phyloP scores from a whole-genome alignment of 352 stramenopile species.

The Globisporangium ultimum region DNA sequence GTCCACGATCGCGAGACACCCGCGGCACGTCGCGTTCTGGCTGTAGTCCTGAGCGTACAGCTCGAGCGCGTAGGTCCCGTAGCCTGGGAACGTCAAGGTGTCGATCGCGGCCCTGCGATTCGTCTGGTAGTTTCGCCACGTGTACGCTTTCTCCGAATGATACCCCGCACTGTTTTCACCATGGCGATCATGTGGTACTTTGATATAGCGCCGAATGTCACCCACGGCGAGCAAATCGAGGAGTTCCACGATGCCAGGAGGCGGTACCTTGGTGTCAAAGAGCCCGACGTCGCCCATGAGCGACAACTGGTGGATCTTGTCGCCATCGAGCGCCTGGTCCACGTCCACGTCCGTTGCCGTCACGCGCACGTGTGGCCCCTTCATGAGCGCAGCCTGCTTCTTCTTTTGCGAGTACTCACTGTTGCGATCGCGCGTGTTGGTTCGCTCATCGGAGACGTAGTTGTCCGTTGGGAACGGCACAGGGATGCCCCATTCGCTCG shows the following conservation, averaged over 20 bases:
- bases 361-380: conserved; percentile 1
- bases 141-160: conserved; percentile 7
- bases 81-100: conserved; percentile 33
- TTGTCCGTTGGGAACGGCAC: conserved; percentile 57
- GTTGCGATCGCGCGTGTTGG: conserved; percentile 18
- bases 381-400: no score
- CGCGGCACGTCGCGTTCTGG: conserved; percentile 32
- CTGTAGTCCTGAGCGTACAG: conserved; percentile 47
- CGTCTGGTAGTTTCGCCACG: conserved; percentile 58
- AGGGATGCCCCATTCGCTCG: conserved; percentile 29
- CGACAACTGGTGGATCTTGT: conserved; percentile 12
- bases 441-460: conserved; percentile 46
- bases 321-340: conserved; percentile 10
- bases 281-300: conserved; percentile 12
- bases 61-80: conserved; percentile 56
- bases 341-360: conserved; percentile 1
- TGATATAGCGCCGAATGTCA: conserved; percentile 10
- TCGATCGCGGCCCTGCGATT: conserved; percentile 34
- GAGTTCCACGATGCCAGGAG: conserved; percentile 12
- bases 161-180: conserved; percentile 1
- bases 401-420: background rate
- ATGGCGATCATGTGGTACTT: background rate
- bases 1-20: conserved; percentile 59
- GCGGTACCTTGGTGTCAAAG: conserved; percentile 7
- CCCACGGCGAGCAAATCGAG: conserved; percentile 17